These are phyloP conservation scores for Sclerotinia sclerotiorum DNA, from an alignment of 2,329 filamentous ascomycete genomes.

Conservation along the genomic window DNA sequence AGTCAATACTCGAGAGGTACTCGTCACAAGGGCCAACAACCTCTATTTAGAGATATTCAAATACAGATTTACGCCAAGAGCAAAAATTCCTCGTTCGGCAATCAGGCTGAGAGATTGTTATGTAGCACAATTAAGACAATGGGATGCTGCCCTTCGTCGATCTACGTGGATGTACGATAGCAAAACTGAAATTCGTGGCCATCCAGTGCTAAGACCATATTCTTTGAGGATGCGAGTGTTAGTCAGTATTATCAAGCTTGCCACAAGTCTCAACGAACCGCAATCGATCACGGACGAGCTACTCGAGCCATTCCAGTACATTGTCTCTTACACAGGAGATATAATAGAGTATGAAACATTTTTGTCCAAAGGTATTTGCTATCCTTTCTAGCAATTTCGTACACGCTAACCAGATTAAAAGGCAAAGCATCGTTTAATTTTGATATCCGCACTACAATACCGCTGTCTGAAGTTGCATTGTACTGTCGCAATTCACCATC, in stretches of 20 bases:
- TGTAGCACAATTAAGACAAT: conserved; percentile 14
- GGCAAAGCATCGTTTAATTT: conserved; percentile 24
- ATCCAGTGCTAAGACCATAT: conserved; percentile 6
- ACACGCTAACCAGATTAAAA: neutral
- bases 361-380: conserved; percentile 2
- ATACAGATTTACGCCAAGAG: conserved; percentile 40
- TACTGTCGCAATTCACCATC: conserved; percentile 57
- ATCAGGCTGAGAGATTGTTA: conserved; percentile 17
- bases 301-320: conserved; percentile 11
- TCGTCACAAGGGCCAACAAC: conserved; percentile 46
- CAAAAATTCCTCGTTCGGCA: conserved; percentile 23
- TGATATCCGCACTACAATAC: conserved; percentile 54
- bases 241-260: conserved; percentile 3
- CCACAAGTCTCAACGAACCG: conserved; percentile 20
- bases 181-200: neutral
- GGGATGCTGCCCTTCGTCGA: conserved; percentile 16
- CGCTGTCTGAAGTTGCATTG: conserved; percentile 62
- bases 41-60: conserved; percentile 31
- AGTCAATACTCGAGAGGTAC: conserved; percentile 25
- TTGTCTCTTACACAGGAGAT: conserved; percentile 11
- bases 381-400: neutral
- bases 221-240: conserved; percentile 16
- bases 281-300: conserved; percentile 9
- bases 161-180: neutral
- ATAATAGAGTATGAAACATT: conserved; percentile 13